Base-by-base conservation (phyloP, 495 filamentous ascomycete genomes). In the Aspergillus panamensis region DNA sequence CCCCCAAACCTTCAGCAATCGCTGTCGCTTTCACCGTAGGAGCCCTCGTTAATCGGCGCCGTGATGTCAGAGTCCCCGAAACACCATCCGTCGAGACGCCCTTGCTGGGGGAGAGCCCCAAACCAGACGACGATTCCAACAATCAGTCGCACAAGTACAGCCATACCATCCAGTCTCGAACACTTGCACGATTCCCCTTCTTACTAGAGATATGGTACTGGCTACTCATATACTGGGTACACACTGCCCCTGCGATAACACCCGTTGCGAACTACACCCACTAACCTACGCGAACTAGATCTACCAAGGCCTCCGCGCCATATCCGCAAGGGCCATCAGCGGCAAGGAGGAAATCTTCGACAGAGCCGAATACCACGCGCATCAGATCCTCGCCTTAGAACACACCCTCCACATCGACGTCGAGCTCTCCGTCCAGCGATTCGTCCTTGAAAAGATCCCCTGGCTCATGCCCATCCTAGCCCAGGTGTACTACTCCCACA, bases 131-230 rank as follows among this genome's bases (percentile, higher is more conserved):
- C 21, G 53, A 30, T 4, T 6, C 29, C 29, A 35, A 42, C 21
- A 37, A 51, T 3, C 44, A 30, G 2, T 32, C 39, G 12, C 5
- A 45, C 20, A 43, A 50, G n/a, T 53, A 55, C 19, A 50, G 55
- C 13, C 55, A 21, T 6, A 65, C 62, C 14, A 48, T 75, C 39
- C 82, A 85, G 53, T 80, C 79, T 48, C 77, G 78, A 20, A 57
- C 77, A 16, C 59, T 76, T 31, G 68, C 66, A 37, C 66, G 65
- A 8, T 78, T 69, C 44, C 73, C 71, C 48, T 90, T 65, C 71
- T 73, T 65, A 75, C 77, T 66, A 69, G 87, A 69, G 83, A 90
- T 73, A 81, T 84, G 64, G 70, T 96, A 61, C 78, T 96, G 54
- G 88, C 84, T 57, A 71, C 82, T 61, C 72, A 87, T 80, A 21